Percentiles rank a stretch among this genome's conserved stretches.
Evolutionary conservation across 1,139 yeast genomes (phyloP).

Genomic region (Arxiozyma bovina): DNA sequence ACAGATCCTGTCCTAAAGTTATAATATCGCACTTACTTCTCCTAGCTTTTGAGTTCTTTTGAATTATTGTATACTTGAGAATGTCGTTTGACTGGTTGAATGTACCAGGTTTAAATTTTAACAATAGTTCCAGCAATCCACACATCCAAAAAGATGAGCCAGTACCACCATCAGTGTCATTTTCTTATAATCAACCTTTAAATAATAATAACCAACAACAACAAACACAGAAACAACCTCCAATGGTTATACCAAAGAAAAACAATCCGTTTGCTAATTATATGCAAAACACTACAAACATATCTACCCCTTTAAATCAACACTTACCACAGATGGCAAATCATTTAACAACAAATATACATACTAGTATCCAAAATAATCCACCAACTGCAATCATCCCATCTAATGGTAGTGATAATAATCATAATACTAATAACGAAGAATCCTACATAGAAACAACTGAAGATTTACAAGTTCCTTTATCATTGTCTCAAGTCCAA

Average conservation of each 20-base stretch:
- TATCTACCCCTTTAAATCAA: neutral
- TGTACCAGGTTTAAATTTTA: constrained; percentile 23
- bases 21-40: neutral
- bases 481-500: constrained; percentile 54
- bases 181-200: constrained; percentile 11
- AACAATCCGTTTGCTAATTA: constrained; percentile 2
- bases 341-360: neutral
- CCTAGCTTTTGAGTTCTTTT: neutral
- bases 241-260: constrained; percentile 1
- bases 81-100: constrained; percentile 32
- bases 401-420: neutral
- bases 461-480: constrained; percentile 38
- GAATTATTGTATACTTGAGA: neutral
- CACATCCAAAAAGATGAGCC: constrained; percentile 8
- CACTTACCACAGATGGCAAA: neutral
- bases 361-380: neutral
- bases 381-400: neutral
- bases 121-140: constrained; percentile 8
- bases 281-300: neutral
- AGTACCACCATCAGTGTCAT: constrained; percentile 26
- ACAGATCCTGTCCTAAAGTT: neutral
- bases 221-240: neutral
- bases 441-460: constrained; percentile 19
- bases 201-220: neutral
- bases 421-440: neutral